These are phyloP conservation scores for Camptophora hylomeconis DNA, from an alignment of 2,329 filamentous ascomycete species.

Conservation along the genomic window DNA sequence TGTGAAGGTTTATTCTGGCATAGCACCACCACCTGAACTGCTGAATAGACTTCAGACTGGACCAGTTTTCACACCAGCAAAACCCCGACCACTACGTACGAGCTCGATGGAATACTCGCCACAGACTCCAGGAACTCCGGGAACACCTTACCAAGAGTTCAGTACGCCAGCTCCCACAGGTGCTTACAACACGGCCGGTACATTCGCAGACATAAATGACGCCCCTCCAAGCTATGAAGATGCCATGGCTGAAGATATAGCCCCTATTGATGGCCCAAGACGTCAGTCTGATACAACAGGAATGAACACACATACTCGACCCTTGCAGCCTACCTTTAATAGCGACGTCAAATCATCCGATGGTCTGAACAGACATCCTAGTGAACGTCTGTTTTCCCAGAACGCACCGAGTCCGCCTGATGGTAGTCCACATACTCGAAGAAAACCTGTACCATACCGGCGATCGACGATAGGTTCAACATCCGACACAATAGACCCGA, in stretches of 20 bases:
- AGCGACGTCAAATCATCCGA: constrained; percentile 10
- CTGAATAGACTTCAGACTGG: constrained; percentile 37
- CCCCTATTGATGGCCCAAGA: constrained; percentile 58
- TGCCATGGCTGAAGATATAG: constrained; percentile 67
- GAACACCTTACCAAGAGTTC: constrained; percentile 5
- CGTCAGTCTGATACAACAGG: constrained; percentile 35
- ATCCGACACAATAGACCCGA: no score
- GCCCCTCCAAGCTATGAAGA: constrained; percentile 95
- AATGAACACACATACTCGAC: constrained; percentile 4
- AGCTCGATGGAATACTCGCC: constrained; percentile 2
- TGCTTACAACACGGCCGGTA: constrained; percentile 2
- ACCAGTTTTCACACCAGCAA: not conserved
- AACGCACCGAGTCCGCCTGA: constrained; percentile 7
- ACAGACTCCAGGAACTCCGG: constrained; percentile 3
- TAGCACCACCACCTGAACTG: constrained; percentile 65
- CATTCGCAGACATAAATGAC: constrained; percentile 39
- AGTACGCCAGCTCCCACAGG: constrained; percentile 8
- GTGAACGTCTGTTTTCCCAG: constrained; percentile 14
- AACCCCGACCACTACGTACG: constrained; percentile 4
- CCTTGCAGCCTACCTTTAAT: constrained; percentile 11
- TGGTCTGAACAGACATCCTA: constrained; percentile 13
- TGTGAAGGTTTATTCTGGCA: constrained; percentile 75
- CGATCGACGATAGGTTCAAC: no score
- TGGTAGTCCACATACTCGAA: not conserved
- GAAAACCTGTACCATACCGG: no score